Conservation (phyloP, 1,139 yeast species). For the Nakaseomyces kungkrabaensis region DNA sequence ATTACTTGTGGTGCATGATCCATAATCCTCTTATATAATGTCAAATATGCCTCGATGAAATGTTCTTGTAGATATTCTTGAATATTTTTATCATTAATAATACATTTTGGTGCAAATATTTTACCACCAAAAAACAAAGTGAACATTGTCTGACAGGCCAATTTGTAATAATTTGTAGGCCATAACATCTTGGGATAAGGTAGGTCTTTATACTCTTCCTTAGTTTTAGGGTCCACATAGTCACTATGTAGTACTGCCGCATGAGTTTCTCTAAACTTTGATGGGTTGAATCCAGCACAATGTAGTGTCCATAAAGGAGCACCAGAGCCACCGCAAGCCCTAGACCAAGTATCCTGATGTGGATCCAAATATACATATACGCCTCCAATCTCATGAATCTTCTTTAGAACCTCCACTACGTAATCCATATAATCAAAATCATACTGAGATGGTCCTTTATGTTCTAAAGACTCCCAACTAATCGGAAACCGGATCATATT, state of each 20-base stretch:
- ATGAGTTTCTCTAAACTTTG: slow-evolving; percentile 51
- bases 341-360: slow-evolving; percentile 93
- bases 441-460: slow-evolving; percentile 74
- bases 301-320: slow-evolving; percentile 94
- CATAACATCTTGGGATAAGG: slow-evolving; percentile 78
- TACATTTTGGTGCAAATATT: slow-evolving; percentile 59
- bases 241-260: slow-evolving; percentile 68
- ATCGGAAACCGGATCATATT: slow-evolving; percentile 67
- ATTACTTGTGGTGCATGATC: slow-evolving; percentile 45
- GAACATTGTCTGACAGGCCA: slow-evolving; percentile 76
- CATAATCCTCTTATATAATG: slow-evolving; percentile 45
- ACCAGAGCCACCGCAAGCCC: slow-evolving; percentile 89
- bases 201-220: slow-evolving; percentile 11
- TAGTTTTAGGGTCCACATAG: slow-evolving; percentile 31
- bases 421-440: slow-evolving; percentile 71
- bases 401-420: slow-evolving; percentile 50
- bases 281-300: slow-evolving; percentile 86
- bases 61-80: slow-evolving; percentile 67
- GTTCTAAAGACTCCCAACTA: slow-evolving; percentile 93
- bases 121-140: slow-evolving; percentile 76
- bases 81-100: slow-evolving; percentile 60
- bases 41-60: slow-evolving; percentile 45
- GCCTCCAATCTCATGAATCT: slow-evolving; percentile 57
- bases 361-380: slow-evolving; percentile 76
- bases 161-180: slow-evolving; percentile 77